Evolutionary conservation across 225 moss, liverwort and hornwort genomes (phyloP).

Genomic region (Marchantia paleacea): DNA sequence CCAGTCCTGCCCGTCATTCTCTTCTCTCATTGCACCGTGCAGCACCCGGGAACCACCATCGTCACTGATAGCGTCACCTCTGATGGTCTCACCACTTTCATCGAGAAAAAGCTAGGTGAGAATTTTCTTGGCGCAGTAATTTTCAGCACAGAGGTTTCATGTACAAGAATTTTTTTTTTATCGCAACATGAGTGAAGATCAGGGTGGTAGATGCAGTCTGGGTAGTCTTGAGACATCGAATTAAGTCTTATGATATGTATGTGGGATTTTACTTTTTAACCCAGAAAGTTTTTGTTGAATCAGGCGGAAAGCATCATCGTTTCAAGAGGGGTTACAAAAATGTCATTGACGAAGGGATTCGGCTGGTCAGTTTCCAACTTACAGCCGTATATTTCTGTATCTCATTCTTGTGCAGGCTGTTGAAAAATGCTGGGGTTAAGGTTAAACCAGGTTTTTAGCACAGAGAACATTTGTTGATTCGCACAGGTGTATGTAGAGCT

Average conservation of each 20-base stretch:
- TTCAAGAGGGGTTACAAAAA: constrained; percentile 98
- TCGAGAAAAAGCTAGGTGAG: constrained; percentile 81
- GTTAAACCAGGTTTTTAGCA: background rate
- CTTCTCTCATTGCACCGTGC: constrained; percentile 8
- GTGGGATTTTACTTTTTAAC: background rate
- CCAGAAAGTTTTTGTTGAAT: constrained; percentile 10
- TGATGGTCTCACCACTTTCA: constrained; percentile 88
- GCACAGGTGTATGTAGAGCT: background rate
- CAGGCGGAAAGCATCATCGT: constrained; percentile 96
- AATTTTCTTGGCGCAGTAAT: background rate
- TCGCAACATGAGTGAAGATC: background rate
- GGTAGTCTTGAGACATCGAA: background rate
- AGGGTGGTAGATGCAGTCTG: background rate
- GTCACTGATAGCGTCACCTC: constrained; percentile 98
- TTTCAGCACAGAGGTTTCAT: background rate
- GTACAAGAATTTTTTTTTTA: background rate
- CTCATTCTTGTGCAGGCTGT: background rate
- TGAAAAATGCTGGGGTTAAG: background rate
- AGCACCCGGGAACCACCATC: constrained; percentile 94
- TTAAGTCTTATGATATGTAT: background rate
- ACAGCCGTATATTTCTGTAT: background rate
- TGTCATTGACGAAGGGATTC: constrained; percentile 94
- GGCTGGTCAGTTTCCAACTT: constrained; percentile 52
- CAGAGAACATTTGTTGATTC: background rate
- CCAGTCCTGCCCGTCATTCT: background rate